Evolutionary conservation across 805 yeast genomes (phyloP), one percentile per base, ranked within the genome.

Genomic region (Candida sonorensis): DNA sequence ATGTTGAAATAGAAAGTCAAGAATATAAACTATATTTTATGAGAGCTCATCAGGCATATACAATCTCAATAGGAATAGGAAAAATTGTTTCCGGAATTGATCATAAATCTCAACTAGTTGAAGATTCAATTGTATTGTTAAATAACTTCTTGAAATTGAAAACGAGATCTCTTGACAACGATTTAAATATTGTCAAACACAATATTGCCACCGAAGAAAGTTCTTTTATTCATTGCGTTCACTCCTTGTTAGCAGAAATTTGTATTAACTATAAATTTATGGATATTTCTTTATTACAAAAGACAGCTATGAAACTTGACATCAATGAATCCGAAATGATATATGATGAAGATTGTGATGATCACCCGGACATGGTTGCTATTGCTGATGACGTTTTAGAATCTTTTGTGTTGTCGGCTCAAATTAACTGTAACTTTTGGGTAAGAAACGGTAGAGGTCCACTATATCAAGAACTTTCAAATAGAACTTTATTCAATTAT

Each of bases 351-450:
- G 26, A 46, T 10, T 18, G 21, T 3, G 42, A 33, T 5, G 35
- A 36, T 8, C 8, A 21, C 3, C 34, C 49, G 9, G 72, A 71
- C 29, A 65, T 71, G 37, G 42, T 69, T 33, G 51, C 52, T 4
- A 61, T 77, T 12, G 64, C 81, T 0, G 86, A 79, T 50, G 61
- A 68, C 31, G 66, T 81, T 0, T 51, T 81, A 30, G 66, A 81
- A 50, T 68, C 79, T 11, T 59, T 77, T 20, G 86, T 78, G 1
- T 57, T 80, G 19, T 66, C 72, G 13, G 57, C 77, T 4, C 90
- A 81, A 46, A 71, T 79, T 3, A 68, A 67, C 21, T 59, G 71
- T 2, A 82, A 82, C 1, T 74, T 72, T 39, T 81, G 92, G 92
- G 69, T 81, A 3, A 68, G 90, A 57, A 81, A 81, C 46, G 92